A percentile compares a stretch with the other conserved stretches of the same genome.
These are phyloP conservation scores for Lactarius hengduanensis DNA, from an alignment of 768 basidiomycete genomes.

Conservation along the genomic window DNA sequence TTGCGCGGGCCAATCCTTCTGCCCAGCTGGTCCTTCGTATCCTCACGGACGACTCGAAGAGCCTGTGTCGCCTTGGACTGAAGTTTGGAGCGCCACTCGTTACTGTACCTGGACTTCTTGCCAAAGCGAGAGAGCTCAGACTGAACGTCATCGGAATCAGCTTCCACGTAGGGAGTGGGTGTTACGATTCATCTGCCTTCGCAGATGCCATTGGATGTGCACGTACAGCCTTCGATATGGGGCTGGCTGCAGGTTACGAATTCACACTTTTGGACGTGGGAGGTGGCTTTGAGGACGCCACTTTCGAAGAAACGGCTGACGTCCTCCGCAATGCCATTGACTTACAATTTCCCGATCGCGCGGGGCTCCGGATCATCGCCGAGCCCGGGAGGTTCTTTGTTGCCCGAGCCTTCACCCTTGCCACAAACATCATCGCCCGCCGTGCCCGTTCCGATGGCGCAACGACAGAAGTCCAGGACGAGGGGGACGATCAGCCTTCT, in stretches of 20 bases:
- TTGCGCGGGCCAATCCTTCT: slow-evolving; percentile 71
- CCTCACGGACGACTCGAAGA: slow-evolving; percentile 96
- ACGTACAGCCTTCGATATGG: slow-evolving; percentile 85
- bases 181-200: slow-evolving; percentile 89
- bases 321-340: slow-evolving; percentile 71
- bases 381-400: slow-evolving; percentile 97
- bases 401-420: slow-evolving; percentile 87
- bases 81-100: slow-evolving; percentile 94
- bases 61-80: slow-evolving; percentile 87
- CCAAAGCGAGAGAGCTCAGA: slow-evolving; percentile 71
- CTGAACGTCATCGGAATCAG: slow-evolving; percentile 92
- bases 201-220: slow-evolving; percentile 86
- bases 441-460: slow-evolving; percentile 50
- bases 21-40: slow-evolving; percentile 93
- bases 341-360: slow-evolving; percentile 72
- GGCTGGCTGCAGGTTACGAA: slow-evolving; percentile 68
- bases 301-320: slow-evolving; percentile 76
- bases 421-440: slow-evolving; percentile 90
- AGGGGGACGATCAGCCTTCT: slow-evolving; percentile 44
- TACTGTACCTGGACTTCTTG: slow-evolving; percentile 75
- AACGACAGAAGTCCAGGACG: slow-evolving; percentile 31
- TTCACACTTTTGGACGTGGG: slow-evolving; percentile 91
- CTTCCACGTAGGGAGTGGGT: slow-evolving; percentile 98
- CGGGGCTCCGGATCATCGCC: slow-evolving; percentile 78
- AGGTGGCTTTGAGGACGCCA: slow-evolving; percentile 90